phyloP scores from a whole-genome alignment of 257 asterid genomes.

The Lycium barbarum region DNA sequence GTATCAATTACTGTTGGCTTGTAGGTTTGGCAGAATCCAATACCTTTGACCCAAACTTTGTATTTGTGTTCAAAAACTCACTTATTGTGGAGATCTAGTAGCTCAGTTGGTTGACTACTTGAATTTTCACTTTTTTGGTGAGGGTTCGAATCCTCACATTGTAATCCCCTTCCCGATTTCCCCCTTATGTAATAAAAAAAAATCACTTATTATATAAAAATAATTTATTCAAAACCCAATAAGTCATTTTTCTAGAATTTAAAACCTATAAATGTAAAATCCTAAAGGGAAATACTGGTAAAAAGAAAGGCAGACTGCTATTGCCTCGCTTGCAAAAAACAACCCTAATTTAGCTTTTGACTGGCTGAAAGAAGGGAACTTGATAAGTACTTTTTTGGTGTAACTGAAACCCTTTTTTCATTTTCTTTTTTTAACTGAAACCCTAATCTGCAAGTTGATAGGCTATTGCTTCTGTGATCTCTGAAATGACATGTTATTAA shows the following conservation, averaged over 20 bases:
- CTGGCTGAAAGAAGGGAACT: slow-evolving; percentile 20
- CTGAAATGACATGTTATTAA: slow-evolving; percentile 56
- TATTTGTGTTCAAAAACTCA: too few species aligned
- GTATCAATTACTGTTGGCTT: too few species aligned
- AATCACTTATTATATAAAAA: background rate
- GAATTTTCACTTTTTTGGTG: too few species aligned
- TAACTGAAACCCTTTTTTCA: background rate
- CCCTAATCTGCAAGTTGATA: slow-evolving; percentile 57
- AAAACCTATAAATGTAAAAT: background rate
- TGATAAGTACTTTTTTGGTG: too few species aligned
- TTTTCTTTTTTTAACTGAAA: slow-evolving; percentile 42
- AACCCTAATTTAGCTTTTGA: slow-evolving; percentile 37
- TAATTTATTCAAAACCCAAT: background rate
- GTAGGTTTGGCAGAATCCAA: too few species aligned
- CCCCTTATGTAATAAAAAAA: too few species aligned
- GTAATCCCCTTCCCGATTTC: too few species aligned
- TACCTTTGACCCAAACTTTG: too few species aligned
- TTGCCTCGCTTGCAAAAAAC: slow-evolving; percentile 28
- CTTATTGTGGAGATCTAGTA: background rate
- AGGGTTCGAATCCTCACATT: too few species aligned
- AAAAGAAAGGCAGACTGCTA: slow-evolving; percentile 25
- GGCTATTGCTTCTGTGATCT: slow-evolving; percentile 47
- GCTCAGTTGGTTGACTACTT: too few species aligned
- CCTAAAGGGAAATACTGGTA: slow-evolving; percentile 41
- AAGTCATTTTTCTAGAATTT: background rate